Evolutionary conservation across 768 basidiomycete genomes (phyloP).

Genomic region (Tulasnella sp.): DNA sequence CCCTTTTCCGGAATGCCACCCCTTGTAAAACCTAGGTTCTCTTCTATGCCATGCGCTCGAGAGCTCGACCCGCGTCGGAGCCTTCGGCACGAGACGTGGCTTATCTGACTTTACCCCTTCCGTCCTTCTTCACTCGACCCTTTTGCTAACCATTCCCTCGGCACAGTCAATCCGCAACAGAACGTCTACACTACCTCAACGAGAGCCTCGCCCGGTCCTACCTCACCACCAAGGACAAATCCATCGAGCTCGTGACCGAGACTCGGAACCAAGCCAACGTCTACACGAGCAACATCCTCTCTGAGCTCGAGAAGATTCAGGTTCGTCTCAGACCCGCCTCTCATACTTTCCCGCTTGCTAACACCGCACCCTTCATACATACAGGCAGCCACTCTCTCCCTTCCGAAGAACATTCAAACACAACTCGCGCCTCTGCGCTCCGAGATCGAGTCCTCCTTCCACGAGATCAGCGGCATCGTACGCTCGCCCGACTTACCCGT

Average conservation of each 20-base stretch:
- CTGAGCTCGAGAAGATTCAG: slow-evolving; percentile 52
- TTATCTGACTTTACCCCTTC: slow-evolving; percentile 3
- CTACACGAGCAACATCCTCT: slow-evolving; percentile 54
- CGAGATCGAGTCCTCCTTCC: slow-evolving; percentile 40
- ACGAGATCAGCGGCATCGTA: slow-evolving; percentile 31
- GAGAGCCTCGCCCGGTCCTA: slow-evolving; percentile 47
- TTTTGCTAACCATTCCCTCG: background rate
- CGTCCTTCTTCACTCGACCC: slow-evolving; percentile 6
- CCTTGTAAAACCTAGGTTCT: background rate
- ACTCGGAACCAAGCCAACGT: slow-evolving; percentile 47
- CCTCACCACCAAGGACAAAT: slow-evolving; percentile 21
- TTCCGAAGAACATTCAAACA: background rate
- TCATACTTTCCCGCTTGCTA: background rate
- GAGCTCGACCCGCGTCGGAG: background rate
- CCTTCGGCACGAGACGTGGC: background rate
- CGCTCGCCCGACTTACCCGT: slow-evolving; percentile 33
- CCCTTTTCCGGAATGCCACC: background rate
- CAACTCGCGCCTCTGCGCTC: slow-evolving; percentile 43
- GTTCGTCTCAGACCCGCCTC: slow-evolving; percentile 15
- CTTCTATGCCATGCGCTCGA: background rate
- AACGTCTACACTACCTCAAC: slow-evolving; percentile 53
- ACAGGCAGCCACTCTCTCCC: slow-evolving; percentile 32
- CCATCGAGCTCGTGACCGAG: slow-evolving; percentile 13
- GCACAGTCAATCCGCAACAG: slow-evolving; percentile 53
- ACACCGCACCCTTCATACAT: slow-evolving; percentile 39